These are phyloP conservation scores for Scortechinia acanthostroma DNA, from an alignment of 2,329 filamentous ascomycete genomes.

Conservation along the genomic window DNA sequence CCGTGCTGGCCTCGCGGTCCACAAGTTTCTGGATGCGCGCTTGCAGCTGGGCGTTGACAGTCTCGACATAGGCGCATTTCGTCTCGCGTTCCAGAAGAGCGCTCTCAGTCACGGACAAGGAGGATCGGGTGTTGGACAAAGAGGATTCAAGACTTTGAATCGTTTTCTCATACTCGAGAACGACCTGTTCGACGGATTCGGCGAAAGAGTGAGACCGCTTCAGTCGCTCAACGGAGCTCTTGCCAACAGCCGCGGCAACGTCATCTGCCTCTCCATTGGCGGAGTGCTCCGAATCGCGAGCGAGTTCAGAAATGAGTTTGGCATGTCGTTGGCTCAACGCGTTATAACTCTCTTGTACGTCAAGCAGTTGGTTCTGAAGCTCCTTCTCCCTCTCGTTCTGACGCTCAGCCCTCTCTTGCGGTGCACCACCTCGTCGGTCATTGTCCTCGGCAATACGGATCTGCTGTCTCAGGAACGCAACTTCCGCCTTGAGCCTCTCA, in stretches of 20 bases:
- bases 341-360: slow-evolving; percentile 89
- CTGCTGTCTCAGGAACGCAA: slow-evolving; percentile 87
- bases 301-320: slow-evolving; percentile 89
- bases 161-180: slow-evolving; percentile 96
- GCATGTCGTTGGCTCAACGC: slow-evolving; percentile 86
- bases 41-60: slow-evolving; percentile 83
- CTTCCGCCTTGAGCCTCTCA: slow-evolving; percentile 85
- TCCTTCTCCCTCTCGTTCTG: slow-evolving; percentile 80
- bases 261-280: slow-evolving; percentile 44
- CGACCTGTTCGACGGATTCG: slow-evolving; percentile 89
- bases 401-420: slow-evolving; percentile 70
- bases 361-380: slow-evolving; percentile 85
- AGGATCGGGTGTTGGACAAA: slow-evolving; percentile 77
- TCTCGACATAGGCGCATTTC: slow-evolving; percentile 86
- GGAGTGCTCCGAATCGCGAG: slow-evolving; percentile 72
- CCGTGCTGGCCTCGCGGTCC: slow-evolving; percentile 85
- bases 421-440: slow-evolving; percentile 44
- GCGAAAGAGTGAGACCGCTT: slow-evolving; percentile 95
- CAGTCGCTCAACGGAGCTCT: slow-evolving; percentile 76
- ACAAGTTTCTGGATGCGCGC: slow-evolving; percentile 83
- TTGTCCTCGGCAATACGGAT: slow-evolving; percentile 81
- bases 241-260: slow-evolving; percentile 58
- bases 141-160: slow-evolving; percentile 90
- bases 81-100: slow-evolving; percentile 85
- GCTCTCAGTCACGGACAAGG: slow-evolving; percentile 78